These are phyloP conservation scores for Pichia sp. DNA, from an alignment of 1,139 yeast genomes.

Conservation along the genomic window DNA sequence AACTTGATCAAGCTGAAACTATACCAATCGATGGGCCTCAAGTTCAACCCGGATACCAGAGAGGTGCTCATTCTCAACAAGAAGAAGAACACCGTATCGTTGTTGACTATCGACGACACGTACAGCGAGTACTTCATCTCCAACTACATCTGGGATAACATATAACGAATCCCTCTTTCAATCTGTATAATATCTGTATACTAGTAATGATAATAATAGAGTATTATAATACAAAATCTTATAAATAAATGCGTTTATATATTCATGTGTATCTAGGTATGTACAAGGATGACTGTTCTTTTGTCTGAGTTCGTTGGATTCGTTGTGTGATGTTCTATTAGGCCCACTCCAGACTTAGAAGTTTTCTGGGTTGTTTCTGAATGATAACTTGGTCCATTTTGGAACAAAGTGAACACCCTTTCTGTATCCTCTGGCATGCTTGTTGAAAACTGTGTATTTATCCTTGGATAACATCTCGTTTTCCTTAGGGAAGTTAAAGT, in stretches of 20 bases:
- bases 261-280: neutral
- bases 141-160: slow-evolving; percentile 70
- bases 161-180: slow-evolving; percentile 25
- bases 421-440: slow-evolving; percentile 73
- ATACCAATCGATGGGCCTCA: slow-evolving; percentile 43
- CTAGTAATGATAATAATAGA: neutral
- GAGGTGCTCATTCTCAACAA: slow-evolving; percentile 53
- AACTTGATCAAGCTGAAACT: slow-evolving; percentile 41
- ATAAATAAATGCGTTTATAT: too few species aligned
- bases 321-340: too few species aligned
- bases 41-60: slow-evolving; percentile 37
- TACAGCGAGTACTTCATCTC: slow-evolving; percentile 64
- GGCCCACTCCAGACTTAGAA: slow-evolving; percentile 42
- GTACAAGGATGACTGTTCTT: neutral
- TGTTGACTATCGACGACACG: slow-evolving; percentile 51
- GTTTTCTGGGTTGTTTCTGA: slow-evolving; percentile 78
- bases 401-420: slow-evolving; percentile 87
- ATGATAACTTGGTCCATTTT: slow-evolving; percentile 84
- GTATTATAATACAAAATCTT: too few species aligned
- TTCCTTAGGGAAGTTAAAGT: slow-evolving; percentile 69
- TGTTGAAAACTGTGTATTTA: slow-evolving; percentile 85
- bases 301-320: too few species aligned
- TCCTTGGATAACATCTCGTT: slow-evolving; percentile 74
- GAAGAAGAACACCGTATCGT: slow-evolving; percentile 45
- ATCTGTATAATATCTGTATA: neutral